These are phyloP conservation scores for Aureobasidium uvarum DNA, from an alignment of 2,329 filamentous ascomycete genomes.

Conservation along the genomic window DNA sequence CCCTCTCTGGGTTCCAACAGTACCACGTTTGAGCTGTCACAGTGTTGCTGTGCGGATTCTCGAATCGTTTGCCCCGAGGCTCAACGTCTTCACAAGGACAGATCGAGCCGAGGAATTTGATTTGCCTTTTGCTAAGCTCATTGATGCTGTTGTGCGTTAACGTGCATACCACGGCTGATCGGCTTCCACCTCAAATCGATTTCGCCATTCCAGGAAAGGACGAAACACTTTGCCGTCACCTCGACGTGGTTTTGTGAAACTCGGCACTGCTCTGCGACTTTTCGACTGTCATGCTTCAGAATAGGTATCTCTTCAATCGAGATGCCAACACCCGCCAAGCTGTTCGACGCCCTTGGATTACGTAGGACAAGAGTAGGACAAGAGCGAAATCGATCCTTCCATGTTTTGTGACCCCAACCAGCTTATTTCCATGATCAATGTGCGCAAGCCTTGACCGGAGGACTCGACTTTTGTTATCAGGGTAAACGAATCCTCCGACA, in stretches of 20 bases:
- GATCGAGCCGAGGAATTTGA: background rate
- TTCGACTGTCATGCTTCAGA: background rate
- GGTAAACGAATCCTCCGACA: background rate
- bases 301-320: background rate
- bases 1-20: background rate
- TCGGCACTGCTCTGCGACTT: background rate
- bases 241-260: background rate
- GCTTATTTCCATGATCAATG: too few relatives aligned
- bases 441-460: too few relatives aligned
- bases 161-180: conserved; percentile 14
- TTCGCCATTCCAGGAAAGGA: background rate
- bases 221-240: background rate
- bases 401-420: background rate
- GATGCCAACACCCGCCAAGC: background rate
- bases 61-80: background rate
- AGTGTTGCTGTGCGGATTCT: background rate
- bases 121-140: conserved; percentile 5
- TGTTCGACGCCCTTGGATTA: conserved; percentile 12
- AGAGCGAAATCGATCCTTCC: conserved; percentile 1
- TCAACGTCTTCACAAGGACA: background rate
- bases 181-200: background rate
- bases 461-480: background rate
- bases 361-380: conserved; percentile 15
- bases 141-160: background rate
- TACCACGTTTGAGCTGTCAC: background rate